Base-by-base conservation (phyloP, 2,329 filamentous ascomycete species). In the Helicocarpus griseus region DNA sequence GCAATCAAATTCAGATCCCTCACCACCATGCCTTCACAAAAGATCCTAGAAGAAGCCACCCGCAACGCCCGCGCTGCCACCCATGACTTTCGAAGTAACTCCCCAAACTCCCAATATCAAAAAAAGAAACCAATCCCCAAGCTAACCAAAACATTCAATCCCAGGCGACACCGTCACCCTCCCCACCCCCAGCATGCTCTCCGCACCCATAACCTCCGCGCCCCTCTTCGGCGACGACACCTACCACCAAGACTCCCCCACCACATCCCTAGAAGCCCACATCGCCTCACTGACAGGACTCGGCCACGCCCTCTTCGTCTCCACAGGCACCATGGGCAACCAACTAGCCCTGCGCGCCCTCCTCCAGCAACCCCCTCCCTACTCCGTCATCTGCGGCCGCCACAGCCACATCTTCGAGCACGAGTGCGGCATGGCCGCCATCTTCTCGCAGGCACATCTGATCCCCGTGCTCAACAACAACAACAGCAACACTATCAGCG, bases 241-340 rank as follows among this genome's bases (percentile, higher is more conserved):
- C 58, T 87, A 86, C 65, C 73, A 76, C 56, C 89, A 94, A 69
- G 89, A 95, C 61, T 74, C 80, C 0, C 89, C 85, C 0, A 96
- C 91, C 1, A 82, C 78, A 48, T 76, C 79, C 22, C 80, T 97
- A 38, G 87, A 96, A 67, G 70, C 77, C 43, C 83, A 86, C 65
- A 77, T 94, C 41, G 87, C 89, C 17, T 65, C 77, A 29, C 77
- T 94, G 3, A 80, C 87, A 0, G 81, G 81, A 58, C 89, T 94
- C 60, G 84, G 89, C 61, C 82, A 81, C 6, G 86, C 80, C 0
- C 75, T 96, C 4, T 83, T 95, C 50, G 87, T 95, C 51, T 76
- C 94, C 53, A 93, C 87, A 0, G 91, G 91, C 3, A 95, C 90
- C 4, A 95, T 95, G 89, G 89, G 89, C 38, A 96, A 96, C 70